Evolutionary conservation across 1,284 basidiomycete species (phyloP).

Genomic region (Ustilago curta): DNA sequence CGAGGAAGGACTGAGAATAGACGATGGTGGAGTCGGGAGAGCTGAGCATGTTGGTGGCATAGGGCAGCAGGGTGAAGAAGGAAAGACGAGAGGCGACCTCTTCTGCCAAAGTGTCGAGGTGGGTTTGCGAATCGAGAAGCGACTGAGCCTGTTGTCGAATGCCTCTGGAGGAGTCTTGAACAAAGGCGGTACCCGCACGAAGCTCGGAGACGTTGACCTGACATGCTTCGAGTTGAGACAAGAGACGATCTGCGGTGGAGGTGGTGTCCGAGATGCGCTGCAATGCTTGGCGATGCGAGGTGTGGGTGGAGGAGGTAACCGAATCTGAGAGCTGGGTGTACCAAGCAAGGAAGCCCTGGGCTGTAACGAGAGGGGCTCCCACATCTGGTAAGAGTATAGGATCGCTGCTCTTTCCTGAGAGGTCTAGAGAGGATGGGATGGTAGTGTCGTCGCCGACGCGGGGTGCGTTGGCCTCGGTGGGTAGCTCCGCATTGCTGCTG

Average conservation of each 20-base stretch:
- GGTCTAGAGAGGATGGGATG: not conserved
- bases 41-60: constrained; percentile 59
- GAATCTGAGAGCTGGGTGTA: constrained; percentile 50
- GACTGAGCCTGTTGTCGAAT: constrained; percentile 60
- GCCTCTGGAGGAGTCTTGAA: constrained; percentile 60
- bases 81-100: constrained; percentile 55
- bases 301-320: constrained; percentile 51
- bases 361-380: constrained; percentile 37
- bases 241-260: constrained; percentile 41
- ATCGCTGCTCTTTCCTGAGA: not conserved
- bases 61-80: constrained; percentile 63
- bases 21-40: constrained; percentile 53
- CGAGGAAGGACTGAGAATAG: constrained; percentile 53
- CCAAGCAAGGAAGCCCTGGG: constrained; percentile 55
- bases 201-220: constrained; percentile 60
- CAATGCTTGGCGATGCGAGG: constrained; percentile 44
- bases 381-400: constrained; percentile 26
- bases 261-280: constrained; percentile 42
- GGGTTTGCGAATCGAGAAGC: constrained; percentile 48
- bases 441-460: not conserved
- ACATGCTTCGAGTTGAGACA: constrained; percentile 53
- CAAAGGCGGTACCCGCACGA: constrained; percentile 56
- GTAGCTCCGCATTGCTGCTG: not conserved
- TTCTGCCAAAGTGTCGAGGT: constrained; percentile 53
- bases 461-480: not conserved